phyloP scores from a whole-genome alignment of 805 yeast species.

The Yamadazyma endophytica region DNA sequence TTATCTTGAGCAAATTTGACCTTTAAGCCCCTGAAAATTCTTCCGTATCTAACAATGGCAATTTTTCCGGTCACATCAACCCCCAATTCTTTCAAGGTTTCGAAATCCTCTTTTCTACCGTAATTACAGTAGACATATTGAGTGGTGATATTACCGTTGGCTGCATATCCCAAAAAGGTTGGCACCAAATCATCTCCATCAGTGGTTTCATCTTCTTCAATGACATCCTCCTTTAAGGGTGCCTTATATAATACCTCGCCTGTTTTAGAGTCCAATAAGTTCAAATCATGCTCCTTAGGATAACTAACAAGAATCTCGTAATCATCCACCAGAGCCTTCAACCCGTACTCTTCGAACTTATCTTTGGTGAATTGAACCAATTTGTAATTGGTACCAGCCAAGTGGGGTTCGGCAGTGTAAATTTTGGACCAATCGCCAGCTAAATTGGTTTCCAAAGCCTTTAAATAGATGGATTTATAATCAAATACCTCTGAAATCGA shows the following conservation, averaged over 20 bases:
- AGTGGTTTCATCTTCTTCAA: conserved; percentile 38
- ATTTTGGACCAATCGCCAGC: conserved; percentile 41
- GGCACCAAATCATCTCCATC: conserved; percentile 36
- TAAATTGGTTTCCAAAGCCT: conserved; percentile 29
- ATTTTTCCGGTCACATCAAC: conserved; percentile 52
- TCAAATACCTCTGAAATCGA: conserved; percentile 3
- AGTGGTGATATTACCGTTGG: conserved; percentile 56
- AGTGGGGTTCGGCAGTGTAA: conserved; percentile 40
- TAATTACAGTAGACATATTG: conserved; percentile 58
- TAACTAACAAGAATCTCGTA: conserved; percentile 55
- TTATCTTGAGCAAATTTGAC: conserved; percentile 55
- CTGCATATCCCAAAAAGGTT: conserved; percentile 62
- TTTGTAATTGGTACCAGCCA: conserved; percentile 43
- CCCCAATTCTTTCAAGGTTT: conserved; percentile 29
- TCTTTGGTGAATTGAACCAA: conserved; percentile 47
- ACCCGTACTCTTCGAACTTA: conserved; percentile 49
- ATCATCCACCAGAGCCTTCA: conserved; percentile 45
- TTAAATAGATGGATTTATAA: conserved; percentile 13
- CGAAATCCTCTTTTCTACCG: conserved; percentile 56
- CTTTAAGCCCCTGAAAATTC: conserved; percentile 51
- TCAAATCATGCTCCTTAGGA: conserved; percentile 45
- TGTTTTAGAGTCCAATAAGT: conserved; percentile 23
- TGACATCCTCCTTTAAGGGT: conserved; percentile 45
- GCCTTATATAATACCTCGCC: conserved; percentile 43
- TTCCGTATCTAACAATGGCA: conserved; percentile 53